Evolutionary conservation across 2,329 filamentous ascomycete species (phyloP), one percentile per base, ranked within the genome.

Genomic region (Colletotrichum sp.): DNA sequence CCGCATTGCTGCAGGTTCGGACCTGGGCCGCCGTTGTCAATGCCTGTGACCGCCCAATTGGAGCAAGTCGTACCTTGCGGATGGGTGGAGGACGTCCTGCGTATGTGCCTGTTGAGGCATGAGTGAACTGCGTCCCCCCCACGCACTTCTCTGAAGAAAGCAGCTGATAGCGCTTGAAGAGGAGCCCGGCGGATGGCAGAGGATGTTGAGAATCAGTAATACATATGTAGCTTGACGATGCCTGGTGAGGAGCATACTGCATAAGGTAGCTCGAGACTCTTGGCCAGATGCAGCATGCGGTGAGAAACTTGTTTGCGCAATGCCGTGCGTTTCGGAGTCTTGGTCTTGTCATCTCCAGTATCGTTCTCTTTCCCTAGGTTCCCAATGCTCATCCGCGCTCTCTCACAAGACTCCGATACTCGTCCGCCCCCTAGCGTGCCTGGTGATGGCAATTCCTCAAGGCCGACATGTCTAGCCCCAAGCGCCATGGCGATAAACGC

Each of bases 371-470:
- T 26, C 43, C 26, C 36, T 21, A 18, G n/a, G n/a, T 21, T 28
- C 12, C 43, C 30, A n/a, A 36, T 18, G 28, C n/a, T 21, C 43
- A 18, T 30, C 43, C n/a, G 26, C 21, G 26, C 18, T 18, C 48
- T 16, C 65, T 28, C 52, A 26, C 34, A 36, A 24, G 21, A 28
- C 15, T 36, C 36, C 13, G 38, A 43, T n/a, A 43, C 38, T 43
- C 18, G 9, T 34, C 58, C 18, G 16, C 26, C 18, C 73, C 68
- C 63, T 72, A 75, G 73, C 69, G 73, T 75, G 73, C 69, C 73
- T 67, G 65, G 30, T 67, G 69, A 67, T 63, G 73, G 55, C 60
- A 18, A 32, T 48, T 32, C 52, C 32, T 18, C 13, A 61, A 75
- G 63, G 55, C 28, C 38, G 24, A n/a, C 61, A 63, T 34, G 32